Conservation (phyloP, 106 monocot species). For the Allium sativum region DNA sequence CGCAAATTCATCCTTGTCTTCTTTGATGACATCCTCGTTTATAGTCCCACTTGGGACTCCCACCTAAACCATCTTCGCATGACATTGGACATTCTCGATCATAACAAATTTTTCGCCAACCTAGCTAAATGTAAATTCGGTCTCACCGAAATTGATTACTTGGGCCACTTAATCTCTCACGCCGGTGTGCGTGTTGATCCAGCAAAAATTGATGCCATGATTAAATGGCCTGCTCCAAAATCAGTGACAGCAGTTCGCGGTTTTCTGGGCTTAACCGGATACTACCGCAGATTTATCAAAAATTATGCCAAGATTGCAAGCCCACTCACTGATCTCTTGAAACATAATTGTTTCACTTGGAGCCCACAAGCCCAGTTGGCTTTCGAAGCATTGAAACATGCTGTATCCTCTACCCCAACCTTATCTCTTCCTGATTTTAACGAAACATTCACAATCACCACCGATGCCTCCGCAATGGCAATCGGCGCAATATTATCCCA, state of each 20-base stretch:
- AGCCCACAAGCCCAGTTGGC: background rate
- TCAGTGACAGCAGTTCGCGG: background rate
- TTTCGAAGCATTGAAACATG: background rate
- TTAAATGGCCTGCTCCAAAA: background rate
- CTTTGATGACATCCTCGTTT: constrained; percentile 3
- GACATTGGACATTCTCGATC: background rate
- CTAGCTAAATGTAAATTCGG: background rate
- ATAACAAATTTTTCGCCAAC: background rate
- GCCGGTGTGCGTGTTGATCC: background rate
- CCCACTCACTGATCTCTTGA: background rate
- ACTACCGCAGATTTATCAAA: background rate
- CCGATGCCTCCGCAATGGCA: background rate
- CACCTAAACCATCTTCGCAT: background rate
- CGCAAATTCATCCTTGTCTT: background rate
- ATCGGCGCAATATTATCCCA: too few relatives aligned
- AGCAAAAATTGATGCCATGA: background rate
- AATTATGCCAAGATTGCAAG: background rate
- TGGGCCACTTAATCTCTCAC: constrained; percentile 1
- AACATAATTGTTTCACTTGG: background rate
- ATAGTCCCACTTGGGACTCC: background rate
- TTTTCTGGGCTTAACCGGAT: background rate
- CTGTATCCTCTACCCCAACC: background rate
- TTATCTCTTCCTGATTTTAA: background rate
- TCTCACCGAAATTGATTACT: background rate
- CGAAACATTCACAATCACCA: background rate